Percentiles rank a stretch among this genome's conserved stretches.
Conservation (phyloP, 1,284 basidiomycete genomes). For the Cryptococcus jaspeensis region DNA sequence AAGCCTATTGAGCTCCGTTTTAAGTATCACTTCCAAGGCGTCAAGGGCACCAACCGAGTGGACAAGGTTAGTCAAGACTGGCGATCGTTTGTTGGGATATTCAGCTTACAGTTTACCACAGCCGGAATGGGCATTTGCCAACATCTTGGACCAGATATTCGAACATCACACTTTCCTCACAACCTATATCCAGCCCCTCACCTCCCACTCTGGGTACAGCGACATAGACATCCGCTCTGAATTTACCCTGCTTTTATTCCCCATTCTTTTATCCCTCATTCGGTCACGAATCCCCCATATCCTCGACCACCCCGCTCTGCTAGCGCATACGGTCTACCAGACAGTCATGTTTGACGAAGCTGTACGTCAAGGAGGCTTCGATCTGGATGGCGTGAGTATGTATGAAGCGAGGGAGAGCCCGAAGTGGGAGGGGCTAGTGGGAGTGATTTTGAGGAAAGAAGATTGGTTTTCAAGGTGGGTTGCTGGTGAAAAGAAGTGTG, state of each 20-base stretch:
- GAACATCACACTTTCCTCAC: slow-evolving; percentile 78
- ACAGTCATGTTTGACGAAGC: slow-evolving; percentile 82
- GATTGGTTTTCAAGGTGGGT: slow-evolving; percentile 92
- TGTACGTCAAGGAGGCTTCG: slow-evolving; percentile 72
- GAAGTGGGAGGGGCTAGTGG: slow-evolving; percentile 73
- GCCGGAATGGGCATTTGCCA: slow-evolving; percentile 97
- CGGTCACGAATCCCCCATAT: slow-evolving; percentile 70
- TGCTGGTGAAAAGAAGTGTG: slow-evolving; percentile 79
- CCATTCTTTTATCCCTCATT: slow-evolving; percentile 69
- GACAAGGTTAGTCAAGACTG: slow-evolving; percentile 68
- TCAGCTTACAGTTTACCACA: slow-evolving; percentile 42
- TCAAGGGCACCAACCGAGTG: slow-evolving; percentile 80
- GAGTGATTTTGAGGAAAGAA: slow-evolving; percentile 73
- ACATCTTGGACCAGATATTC: slow-evolving; percentile 77
- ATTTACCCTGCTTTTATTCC: slow-evolving; percentile 69
- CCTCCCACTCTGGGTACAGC: slow-evolving; percentile 63
- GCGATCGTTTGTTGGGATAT: too few species aligned
- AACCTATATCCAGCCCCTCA: slow-evolving; percentile 68
- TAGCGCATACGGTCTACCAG: slow-evolving; percentile 95
- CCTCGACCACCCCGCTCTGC: slow-evolving; percentile 72
- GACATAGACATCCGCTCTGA: slow-evolving; percentile 74
- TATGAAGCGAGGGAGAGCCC: slow-evolving; percentile 25
- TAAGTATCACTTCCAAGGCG: slow-evolving; percentile 91
- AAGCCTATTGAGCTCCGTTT: slow-evolving; percentile 83
- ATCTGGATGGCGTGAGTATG: slow-evolving; percentile 54